Base-by-base conservation (phyloP, 1,284 basidiomycete species). In the Fistulinella staudtii region DNA sequence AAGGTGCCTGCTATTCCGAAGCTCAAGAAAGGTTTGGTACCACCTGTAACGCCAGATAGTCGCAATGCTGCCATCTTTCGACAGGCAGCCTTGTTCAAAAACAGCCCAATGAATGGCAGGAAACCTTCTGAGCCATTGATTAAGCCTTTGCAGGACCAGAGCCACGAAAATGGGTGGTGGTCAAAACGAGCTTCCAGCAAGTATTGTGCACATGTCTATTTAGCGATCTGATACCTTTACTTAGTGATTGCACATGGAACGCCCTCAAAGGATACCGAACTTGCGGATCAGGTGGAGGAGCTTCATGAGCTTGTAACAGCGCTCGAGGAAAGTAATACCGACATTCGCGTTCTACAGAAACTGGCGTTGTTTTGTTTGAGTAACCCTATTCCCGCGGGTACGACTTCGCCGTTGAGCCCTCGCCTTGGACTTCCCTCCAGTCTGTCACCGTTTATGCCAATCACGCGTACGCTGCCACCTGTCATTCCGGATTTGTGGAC, bases 121-220 rank as follows among this genome's bases (percentile, higher is more conserved):
- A 63, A 75, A 23, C 60, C 76, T 13, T 51, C 47, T 10, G 63
- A 66, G 13, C 79, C 79, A 11, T 66, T 89, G 52, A 68, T 89
- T 45, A 82, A 85, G 58, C 77, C 83, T 35, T 66, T 89, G 46
- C 68, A 75, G 42, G 76, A 74, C 36, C 69, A 73, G 48, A 80
- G 73, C 47, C 76, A 80, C 53, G 80, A 85, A 51, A 81, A 76
- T 21, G 77, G 79, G 14, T 90, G 87, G 88, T 89, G 85, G 85
- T 62, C 79, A 53, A 89, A 85, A 61, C 73, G 82, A 49, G 79
- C 77, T 61, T 69, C 72, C 41, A 63, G 87, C 89, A 60, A 50
- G 34, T 48, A 49, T 28, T 38, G 43, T 41, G 3, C 8, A n/a
- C n/a, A n/a, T 10, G 51, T 46, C 22, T 41, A 27, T 14, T 36